Evolutionary conservation across 768 basidiomycete genomes (phyloP), one percentile per base, ranked within the genome.

Genomic region (Jaapia argillacea): DNA sequence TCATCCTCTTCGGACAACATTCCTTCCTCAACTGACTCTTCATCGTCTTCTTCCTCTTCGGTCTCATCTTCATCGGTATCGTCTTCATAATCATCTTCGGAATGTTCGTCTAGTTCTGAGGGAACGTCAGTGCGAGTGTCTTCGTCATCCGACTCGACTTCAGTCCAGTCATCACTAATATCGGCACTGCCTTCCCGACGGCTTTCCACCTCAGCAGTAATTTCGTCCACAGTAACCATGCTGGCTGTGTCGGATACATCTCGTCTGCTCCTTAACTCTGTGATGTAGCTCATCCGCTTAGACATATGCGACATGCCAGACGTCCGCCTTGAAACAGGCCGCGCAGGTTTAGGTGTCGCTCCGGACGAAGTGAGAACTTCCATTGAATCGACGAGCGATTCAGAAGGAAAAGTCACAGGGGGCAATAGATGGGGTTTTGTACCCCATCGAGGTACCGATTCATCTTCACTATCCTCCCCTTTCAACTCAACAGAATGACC

Each of bases 141-240:
- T 28, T 56, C 56, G 36, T 65, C 67, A 12, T 58, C 63, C 14
- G 58, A 59, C n/a, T 73, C 72, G 3, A 87, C 79, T 52, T 74
- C 74, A 1, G 84, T 85, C 79, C 85, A 88, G 26, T 82, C 87
- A 36, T 87, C 75, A 6, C 68, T 48, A 16, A 51, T 51, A 12
- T 44, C 69, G 1, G 66, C 66, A 21, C 68, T 69, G 52, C 74
- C 79, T 42, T 71, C 75, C 45, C 75, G 65, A 27, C 77, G 68
- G 53, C 79, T 88, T 58, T 85, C 94, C 5, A 99, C 86, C 55
- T 94, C 86, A 6, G 90, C 92, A 0, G 96, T 97, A 54, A 99
- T 96, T 63, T 99, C 91, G 55, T 99, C 94, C 20, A 99, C 88
- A 0, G 94, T 99, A 62, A 97, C 73, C 54, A 97, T 64, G 51